A percentile compares a stretch with the other conserved stretches of the same genome.
These are phyloP conservation scores for Rhizopus arrhizus DNA, from an alignment of 371 early-diverging fungal species.

Conservation along the genomic window DNA sequence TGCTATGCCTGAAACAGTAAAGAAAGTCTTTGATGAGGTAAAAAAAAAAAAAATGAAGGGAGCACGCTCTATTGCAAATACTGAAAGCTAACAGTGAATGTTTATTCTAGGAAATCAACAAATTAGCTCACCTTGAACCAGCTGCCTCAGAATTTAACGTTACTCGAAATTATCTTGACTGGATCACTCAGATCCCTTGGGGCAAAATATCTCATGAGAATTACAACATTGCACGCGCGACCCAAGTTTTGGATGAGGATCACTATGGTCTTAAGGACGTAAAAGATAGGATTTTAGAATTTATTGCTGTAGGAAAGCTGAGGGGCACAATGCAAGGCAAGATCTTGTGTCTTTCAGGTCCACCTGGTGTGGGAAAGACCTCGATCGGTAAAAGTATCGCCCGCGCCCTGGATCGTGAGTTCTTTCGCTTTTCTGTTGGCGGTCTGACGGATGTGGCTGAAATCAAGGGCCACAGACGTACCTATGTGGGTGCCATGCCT, in stretches of 20 bases:
- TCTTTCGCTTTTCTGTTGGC: constrained; percentile 95
- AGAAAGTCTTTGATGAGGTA: constrained; percentile 94
- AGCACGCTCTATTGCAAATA: background rate
- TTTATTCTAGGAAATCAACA: constrained; percentile 81
- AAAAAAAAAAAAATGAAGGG: no score
- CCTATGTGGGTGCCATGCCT: constrained; percentile 99
- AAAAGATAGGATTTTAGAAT: constrained; percentile 97
- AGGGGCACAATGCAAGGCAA: constrained; percentile 95
- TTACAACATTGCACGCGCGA: constrained; percentile 84
- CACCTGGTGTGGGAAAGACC: constrained; percentile 97
- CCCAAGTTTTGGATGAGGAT: constrained; percentile 89
- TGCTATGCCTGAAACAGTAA: constrained; percentile 89
- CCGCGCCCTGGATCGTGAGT: constrained; percentile 90
- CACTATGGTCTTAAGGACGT: constrained; percentile 98
- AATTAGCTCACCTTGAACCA: constrained; percentile 92
- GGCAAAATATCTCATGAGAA: constrained; percentile 87
- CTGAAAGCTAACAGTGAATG: background rate
- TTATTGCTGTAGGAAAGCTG: constrained; percentile 96
- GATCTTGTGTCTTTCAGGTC: constrained; percentile 94
- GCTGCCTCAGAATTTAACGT: constrained; percentile 96
- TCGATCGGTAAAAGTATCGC: constrained; percentile 97
- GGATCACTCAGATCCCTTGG: constrained; percentile 97
- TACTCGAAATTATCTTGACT: constrained; percentile 95
- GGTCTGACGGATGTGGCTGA: constrained; percentile 97
- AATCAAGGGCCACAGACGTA: constrained; percentile 97